These are phyloP conservation scores for Candida xyloterini DNA, from an alignment of 805 yeast genomes.

Conservation along the genomic window DNA sequence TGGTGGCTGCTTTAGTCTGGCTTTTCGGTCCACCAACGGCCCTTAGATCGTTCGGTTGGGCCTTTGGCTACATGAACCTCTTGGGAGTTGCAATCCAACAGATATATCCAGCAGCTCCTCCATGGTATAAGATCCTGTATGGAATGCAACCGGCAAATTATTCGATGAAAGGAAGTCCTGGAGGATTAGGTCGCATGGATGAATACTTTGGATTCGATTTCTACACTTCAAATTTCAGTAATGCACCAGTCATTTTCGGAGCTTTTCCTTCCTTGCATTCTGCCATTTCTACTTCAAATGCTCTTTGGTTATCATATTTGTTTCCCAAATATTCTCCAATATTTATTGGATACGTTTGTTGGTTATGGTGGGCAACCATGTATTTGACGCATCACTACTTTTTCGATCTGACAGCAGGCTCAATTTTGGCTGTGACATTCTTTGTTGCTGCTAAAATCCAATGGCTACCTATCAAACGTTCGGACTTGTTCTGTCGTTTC, in stretches of 20 bases:
- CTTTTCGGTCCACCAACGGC: conserved; percentile 89
- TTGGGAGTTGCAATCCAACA: conserved; percentile 79
- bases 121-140: conserved; percentile 84
- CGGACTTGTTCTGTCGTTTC: conserved; percentile 64
- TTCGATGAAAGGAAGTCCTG: conserved; percentile 87
- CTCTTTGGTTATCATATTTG: conserved; percentile 73
- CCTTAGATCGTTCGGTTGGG: conserved; percentile 79
- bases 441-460: conserved; percentile 68
- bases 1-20: conserved; percentile 73
- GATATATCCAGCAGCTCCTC: conserved; percentile 89
- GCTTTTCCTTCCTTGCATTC: conserved; percentile 73
- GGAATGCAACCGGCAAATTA: conserved; percentile 88
- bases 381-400: conserved; percentile 94
- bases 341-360: conserved; percentile 73
- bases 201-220: conserved; percentile 69
- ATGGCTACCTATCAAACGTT: conserved; percentile 56
- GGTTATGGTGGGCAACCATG: conserved; percentile 99
- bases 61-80: conserved; percentile 91
- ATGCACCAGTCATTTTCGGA: conserved; percentile 90
- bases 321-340: conserved; percentile 66
- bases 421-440: conserved; percentile 65
- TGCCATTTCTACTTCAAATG: conserved; percentile 90
- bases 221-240: conserved; percentile 75
- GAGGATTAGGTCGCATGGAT: conserved; percentile 88
- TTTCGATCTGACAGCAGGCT: conserved; percentile 87